Percentiles rank a stretch among this genome's conserved stretches.
Evolutionary conservation across 129 eudicot genomes (phyloP).

Genomic region (Flaveria robusta): DNA sequence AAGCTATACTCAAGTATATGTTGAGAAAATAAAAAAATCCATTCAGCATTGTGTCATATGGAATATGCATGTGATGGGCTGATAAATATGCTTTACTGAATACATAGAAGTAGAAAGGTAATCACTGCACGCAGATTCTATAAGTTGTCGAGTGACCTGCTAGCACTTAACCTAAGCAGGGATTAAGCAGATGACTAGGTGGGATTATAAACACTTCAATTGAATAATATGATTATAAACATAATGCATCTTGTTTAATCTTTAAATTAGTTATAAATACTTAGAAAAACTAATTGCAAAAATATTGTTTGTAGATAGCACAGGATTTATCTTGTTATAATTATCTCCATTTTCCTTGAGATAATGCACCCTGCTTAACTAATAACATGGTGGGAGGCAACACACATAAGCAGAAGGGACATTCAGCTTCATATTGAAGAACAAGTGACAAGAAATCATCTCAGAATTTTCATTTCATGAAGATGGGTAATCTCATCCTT

Average conservation of each 20-base stretch:
- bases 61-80: neutral
- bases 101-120: neutral
- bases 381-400: neutral
- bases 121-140: neutral
- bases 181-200: neutral
- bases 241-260: neutral
- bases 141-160: neutral
- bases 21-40: neutral
- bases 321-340: neutral
- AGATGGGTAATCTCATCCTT: neutral
- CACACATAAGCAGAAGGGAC: constrained; percentile 2
- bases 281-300: constrained; percentile 6
- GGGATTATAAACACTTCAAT: neutral
- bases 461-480: neutral
- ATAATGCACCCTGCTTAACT: neutral
- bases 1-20: neutral
- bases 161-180: neutral
- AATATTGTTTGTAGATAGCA: neutral
- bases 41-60: neutral
- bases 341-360: neutral
- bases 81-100: neutral
- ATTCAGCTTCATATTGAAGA: constrained; percentile 2
- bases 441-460: neutral
- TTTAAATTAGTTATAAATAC: neutral
- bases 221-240: neutral